Evolutionary conservation across 306 rosid genomes (phyloP).

Genomic region (Pueraria montana): DNA sequence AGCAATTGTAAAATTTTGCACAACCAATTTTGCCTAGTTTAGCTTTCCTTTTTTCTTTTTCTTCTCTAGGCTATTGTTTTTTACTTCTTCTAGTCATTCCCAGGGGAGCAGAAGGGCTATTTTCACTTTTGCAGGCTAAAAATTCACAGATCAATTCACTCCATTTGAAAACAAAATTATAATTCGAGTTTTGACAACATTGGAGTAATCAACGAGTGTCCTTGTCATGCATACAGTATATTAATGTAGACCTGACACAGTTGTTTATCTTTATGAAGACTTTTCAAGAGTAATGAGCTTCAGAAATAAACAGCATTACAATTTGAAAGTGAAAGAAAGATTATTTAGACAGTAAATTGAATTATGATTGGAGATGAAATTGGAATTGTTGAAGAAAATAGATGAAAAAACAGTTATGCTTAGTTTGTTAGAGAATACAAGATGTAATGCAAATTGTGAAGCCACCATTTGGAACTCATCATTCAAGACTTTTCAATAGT

Average conservation of each 20-base stretch:
- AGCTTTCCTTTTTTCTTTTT: background rate
- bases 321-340: conserved; percentile 7
- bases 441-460: background rate
- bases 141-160: conserved; percentile 10
- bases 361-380: conserved; percentile 4
- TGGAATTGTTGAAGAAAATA: background rate
- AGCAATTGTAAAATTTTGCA: conserved; percentile 6
- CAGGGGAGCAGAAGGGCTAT: background rate
- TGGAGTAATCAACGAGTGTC: background rate
- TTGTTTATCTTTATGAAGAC: conserved; percentile 1
- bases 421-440: background rate
- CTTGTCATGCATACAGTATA: background rate
- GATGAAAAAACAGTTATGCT: background rate
- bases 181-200: background rate
- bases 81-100: background rate
- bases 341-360: background rate
- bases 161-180: background rate
- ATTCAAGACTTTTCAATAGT: background rate
- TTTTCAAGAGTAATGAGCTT: conserved; percentile 19
- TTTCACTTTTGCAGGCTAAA: background rate
- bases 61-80: background rate
- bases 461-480: background rate
- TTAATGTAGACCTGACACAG: background rate
- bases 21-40: background rate
- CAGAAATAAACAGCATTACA: background rate